A percentile compares a stretch with the other conserved stretches of the same genome.
phyloP scores from a whole-genome alignment of 2,329 filamentous ascomycete species.

The Trichoderma oligosporum region DNA sequence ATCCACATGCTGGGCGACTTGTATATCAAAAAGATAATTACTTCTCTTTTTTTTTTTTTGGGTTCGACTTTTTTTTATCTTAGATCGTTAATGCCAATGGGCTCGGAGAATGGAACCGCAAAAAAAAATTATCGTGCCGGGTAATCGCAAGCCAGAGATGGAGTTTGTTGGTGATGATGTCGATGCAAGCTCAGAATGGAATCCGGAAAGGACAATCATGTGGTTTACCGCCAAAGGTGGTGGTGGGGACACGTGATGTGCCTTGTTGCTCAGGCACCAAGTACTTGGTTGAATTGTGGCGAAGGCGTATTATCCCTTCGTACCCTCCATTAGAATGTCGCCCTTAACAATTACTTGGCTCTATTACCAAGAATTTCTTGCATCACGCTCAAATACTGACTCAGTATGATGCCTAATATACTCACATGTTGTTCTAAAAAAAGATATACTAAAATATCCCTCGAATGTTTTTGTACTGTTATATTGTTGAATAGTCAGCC shows the following conservation, averaged over 20 bases:
- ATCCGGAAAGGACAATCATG: conserved; percentile 18
- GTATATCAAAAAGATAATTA: background rate
- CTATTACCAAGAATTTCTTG: too few relatives aligned
- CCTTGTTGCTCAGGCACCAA: conserved; percentile 17
- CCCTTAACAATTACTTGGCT: background rate
- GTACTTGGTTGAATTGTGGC: background rate
- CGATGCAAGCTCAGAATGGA: conserved; percentile 18
- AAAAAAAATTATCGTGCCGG: background rate
- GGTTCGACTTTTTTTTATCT: background rate
- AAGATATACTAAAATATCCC: too few relatives aligned
- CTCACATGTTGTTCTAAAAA: background rate
- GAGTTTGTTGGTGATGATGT: conserved; percentile 20
- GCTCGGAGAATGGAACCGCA: background rate
- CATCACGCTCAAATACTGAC: too few relatives aligned
- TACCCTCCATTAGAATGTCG: too few relatives aligned
- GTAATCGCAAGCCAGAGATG: background rate
- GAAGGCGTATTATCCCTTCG: too few relatives aligned
- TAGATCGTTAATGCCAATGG: background rate
- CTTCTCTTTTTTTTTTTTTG: background rate
- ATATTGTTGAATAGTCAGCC: too few relatives aligned
- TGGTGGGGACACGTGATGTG: conserved; percentile 15
- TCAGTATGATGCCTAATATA: background rate
- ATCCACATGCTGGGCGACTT: conserved; percentile 70
- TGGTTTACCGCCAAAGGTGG: conserved; percentile 10
- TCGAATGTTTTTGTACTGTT: too few relatives aligned